Base-by-base conservation (phyloP, 495 filamentous ascomycete genomes). In the Aspergillus nanangensis region DNA sequence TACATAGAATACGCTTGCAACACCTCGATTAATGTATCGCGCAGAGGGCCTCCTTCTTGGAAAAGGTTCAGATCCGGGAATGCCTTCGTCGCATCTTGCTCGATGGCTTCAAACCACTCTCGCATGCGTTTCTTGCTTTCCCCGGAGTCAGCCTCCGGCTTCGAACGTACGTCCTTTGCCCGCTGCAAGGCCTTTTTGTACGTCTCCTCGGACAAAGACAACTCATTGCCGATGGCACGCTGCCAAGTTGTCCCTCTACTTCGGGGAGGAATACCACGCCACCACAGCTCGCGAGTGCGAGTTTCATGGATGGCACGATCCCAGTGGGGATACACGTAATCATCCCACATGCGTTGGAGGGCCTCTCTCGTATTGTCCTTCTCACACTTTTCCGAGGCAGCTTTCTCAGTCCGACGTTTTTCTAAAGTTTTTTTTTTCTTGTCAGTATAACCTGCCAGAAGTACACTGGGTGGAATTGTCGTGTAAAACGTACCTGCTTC, bases 1-100 rank as follows among this genome's bases (percentile, higher is more conserved):
- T 98, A 97, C 87, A 94, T 90, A 33, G 82, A 80, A 61, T 96
- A 96, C 5, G 93, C 93, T 50, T 84, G 78, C 39, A 96, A 71
- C 3, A 97, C 83, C 65, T 97, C 86, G 19, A 87, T 64, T 10
- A 97, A 71, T 24, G 77, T 79, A 27, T 81, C 71, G 50, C 93
- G 80, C n/a, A 95, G 66, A 2, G 90, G 90, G 1, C 78, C 87
- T 10, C 80, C 76, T 36, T 76, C 75, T 57, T 89, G 85, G 66
- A 96, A 96, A 48, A 96, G 87, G 47, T 83, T 83, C 50, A 96
- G 70, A 32, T 94, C 88, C 0, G 83, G 81, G 70, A 87, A 96
- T 5, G 86, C 86, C 44, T 71, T 75, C 18, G 76, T 71, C 10
- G 80, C 83, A 55, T 96, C 91, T 29, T 72, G 70, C 34, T 74